phyloP scores from a whole-genome alignment of 768 basidiomycete genomes.

The Naganishia antarctica region DNA sequence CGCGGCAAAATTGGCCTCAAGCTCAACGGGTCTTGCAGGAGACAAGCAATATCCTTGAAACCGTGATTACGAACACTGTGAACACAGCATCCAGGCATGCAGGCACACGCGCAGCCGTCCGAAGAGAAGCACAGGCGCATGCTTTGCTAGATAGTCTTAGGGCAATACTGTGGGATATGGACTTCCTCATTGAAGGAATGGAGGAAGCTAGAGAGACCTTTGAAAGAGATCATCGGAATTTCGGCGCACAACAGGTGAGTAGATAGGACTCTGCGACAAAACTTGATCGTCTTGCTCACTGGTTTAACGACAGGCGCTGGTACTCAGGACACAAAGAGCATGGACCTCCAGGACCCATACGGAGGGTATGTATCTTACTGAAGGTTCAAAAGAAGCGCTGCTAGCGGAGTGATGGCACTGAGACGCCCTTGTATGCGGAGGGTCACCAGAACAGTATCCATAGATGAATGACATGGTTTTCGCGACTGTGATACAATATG shows the following conservation, averaged over 20 bases:
- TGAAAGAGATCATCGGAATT: slow-evolving; percentile 87
- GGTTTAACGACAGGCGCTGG: slow-evolving; percentile 67
- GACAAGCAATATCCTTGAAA: slow-evolving; percentile 81
- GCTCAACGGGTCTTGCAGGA: slow-evolving; percentile 76
- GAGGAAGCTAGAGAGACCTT: slow-evolving; percentile 88
- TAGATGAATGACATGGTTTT: neutral
- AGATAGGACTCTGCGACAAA: neutral
- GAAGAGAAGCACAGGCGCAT: slow-evolving; percentile 71
- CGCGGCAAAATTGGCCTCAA: slow-evolving; percentile 80
- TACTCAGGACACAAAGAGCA: slow-evolving; percentile 87
- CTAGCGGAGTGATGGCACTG: neutral
- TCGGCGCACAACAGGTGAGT: slow-evolving; percentile 85
- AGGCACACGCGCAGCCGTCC: slow-evolving; percentile 57
- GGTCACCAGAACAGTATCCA: too few relatives aligned
- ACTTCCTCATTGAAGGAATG: slow-evolving; percentile 75
- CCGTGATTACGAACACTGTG: slow-evolving; percentile 78
- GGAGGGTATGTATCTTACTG: slow-evolving; percentile 87
- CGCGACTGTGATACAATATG: neutral
- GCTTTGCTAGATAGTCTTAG: slow-evolving; percentile 73
- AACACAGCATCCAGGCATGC: slow-evolving; percentile 57
- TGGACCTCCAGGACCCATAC: slow-evolving; percentile 90
- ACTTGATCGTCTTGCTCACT: neutral
- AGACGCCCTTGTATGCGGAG: too few relatives aligned
- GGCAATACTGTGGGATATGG: slow-evolving; percentile 79
- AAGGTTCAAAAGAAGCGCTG: slow-evolving; percentile 39